Conservation (phyloP, 495 filamentous ascomycete genomes). For the Neohortaea acidophila region DNA sequence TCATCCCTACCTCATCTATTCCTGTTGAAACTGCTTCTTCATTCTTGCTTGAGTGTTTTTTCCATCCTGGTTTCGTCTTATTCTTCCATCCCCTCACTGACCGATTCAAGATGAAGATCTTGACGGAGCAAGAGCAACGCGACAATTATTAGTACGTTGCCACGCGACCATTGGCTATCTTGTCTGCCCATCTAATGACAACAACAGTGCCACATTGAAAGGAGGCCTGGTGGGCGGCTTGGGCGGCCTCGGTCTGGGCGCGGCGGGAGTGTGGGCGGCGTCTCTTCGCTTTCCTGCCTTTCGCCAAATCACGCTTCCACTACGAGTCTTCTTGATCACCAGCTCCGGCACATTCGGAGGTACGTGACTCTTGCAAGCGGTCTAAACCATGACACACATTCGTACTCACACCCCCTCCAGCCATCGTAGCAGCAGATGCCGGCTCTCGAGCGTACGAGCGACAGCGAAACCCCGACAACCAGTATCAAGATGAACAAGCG, state of each 20-base stretch:
- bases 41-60: background rate
- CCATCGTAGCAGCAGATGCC: slow-evolving; percentile 75
- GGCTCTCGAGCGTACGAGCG: slow-evolving; percentile 58
- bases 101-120: slow-evolving; percentile 79
- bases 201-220: slow-evolving; percentile 36
- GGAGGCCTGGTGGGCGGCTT: slow-evolving; percentile 60
- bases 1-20: too few relatives aligned
- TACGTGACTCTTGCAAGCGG: too few relatives aligned
- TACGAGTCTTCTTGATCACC: slow-evolving; percentile 80
- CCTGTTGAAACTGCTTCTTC: background rate
- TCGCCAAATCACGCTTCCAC: slow-evolving; percentile 65
- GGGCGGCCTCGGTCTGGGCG: slow-evolving; percentile 45
- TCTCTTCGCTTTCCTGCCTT: slow-evolving; percentile 53
- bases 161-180: too few relatives aligned
- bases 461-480: slow-evolving; percentile 45
- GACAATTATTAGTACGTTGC: slow-evolving; percentile 42
- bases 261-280: slow-evolving; percentile 46
- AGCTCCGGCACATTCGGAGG: slow-evolving; percentile 67
- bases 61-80: background rate
- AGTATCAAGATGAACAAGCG: slow-evolving; percentile 49
- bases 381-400: too few relatives aligned
- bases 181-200: background rate
- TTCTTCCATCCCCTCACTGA: too few relatives aligned
- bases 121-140: slow-evolving; percentile 82
- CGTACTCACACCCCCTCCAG: slow-evolving; percentile 12